Percentiles rank a stretch among this genome's conserved stretches.
Conservation (phyloP, 2,329 filamentous ascomycete genomes). For the Fusarium newnesense region DNA sequence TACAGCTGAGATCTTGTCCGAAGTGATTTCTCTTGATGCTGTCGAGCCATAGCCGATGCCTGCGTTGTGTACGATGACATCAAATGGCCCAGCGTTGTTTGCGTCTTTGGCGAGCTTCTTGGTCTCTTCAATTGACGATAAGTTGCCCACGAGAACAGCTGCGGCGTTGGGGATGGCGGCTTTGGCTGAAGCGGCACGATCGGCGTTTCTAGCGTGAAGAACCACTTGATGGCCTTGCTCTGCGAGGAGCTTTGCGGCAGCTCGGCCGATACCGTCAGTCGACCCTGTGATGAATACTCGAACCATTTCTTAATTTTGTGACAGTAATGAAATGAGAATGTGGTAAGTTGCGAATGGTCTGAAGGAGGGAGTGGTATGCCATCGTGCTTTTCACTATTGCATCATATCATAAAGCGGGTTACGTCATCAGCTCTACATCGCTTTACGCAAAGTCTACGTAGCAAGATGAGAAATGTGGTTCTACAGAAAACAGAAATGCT, state of each 20-base stretch:
- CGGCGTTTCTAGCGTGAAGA: constrained; percentile 33
- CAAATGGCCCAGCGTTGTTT: constrained; percentile 26
- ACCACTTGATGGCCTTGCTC: constrained; percentile 36
- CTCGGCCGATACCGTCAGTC: constrained; percentile 35
- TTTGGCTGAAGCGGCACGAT: constrained; percentile 28
- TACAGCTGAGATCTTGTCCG: constrained; percentile 28
- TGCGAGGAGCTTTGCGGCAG: constrained; percentile 23
- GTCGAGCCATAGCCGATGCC: constrained; percentile 35
- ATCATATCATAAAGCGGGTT: constrained; percentile 22
- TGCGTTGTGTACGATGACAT: constrained; percentile 34
- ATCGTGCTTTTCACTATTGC: neutral
- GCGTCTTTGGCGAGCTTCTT: constrained; percentile 32
- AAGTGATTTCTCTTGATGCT: constrained; percentile 7
- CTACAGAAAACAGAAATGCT: rapidly evolving
- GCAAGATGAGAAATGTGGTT: neutral
- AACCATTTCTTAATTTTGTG: constrained; percentile 12
- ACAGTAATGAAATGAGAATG: rapidly evolving
- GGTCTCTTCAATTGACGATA: constrained; percentile 30
- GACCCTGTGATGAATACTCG: constrained; percentile 39
- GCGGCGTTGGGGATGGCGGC: constrained; percentile 24
- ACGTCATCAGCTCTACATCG: neutral
- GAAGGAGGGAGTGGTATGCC: no score
- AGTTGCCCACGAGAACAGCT: constrained; percentile 17
- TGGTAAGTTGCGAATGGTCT: neutral
- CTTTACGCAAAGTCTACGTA: neutral